phyloP scores from a whole-genome alignment of 306 rosid genomes.

The Sechiopsis laciniata region DNA sequence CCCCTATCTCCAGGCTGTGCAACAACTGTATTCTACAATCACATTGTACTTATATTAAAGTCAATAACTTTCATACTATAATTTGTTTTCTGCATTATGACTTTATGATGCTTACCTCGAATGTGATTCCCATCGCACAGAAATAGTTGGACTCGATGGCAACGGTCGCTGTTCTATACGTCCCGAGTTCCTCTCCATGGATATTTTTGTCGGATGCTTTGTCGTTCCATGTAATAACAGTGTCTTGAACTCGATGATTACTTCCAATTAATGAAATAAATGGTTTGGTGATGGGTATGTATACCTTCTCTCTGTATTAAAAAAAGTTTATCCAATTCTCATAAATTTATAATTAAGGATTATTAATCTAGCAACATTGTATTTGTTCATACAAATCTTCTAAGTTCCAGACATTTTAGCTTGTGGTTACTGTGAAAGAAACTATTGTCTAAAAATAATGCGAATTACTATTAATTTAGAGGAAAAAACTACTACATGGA shows the following conservation, averaged over 20 bases:
- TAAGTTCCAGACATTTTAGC: not conserved
- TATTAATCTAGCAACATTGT: not conserved
- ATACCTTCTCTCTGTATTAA: slow-evolving; percentile 66
- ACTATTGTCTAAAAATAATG: too few relatives aligned
- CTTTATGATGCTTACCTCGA: slow-evolving; percentile 42
- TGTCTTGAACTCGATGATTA: slow-evolving; percentile 30
- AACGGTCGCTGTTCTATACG: slow-evolving; percentile 68
- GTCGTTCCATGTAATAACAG: slow-evolving; percentile 64
- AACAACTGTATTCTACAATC: slow-evolving; percentile 60
- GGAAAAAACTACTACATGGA: too few relatives aligned
- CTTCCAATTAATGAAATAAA: slow-evolving; percentile 73
- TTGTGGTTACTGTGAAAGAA: not conserved
- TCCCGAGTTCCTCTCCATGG: slow-evolving; percentile 53
- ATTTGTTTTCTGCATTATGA: not conserved
- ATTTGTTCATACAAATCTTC: not conserved
- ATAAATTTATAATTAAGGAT: too few relatives aligned
- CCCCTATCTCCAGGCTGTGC: slow-evolving; percentile 61
- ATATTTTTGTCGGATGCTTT: slow-evolving; percentile 68
- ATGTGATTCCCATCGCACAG: slow-evolving; percentile 67
- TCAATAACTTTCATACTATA: not conserved
- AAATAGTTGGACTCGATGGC: slow-evolving; percentile 69
- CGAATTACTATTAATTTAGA: not conserved
- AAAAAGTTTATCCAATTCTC: not conserved
- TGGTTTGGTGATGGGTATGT: slow-evolving; percentile 62
- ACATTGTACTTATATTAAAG: not conserved